Evolutionary conservation across 2,329 filamentous ascomycete species (phyloP).

Genomic region (Helminthosporium solani): DNA sequence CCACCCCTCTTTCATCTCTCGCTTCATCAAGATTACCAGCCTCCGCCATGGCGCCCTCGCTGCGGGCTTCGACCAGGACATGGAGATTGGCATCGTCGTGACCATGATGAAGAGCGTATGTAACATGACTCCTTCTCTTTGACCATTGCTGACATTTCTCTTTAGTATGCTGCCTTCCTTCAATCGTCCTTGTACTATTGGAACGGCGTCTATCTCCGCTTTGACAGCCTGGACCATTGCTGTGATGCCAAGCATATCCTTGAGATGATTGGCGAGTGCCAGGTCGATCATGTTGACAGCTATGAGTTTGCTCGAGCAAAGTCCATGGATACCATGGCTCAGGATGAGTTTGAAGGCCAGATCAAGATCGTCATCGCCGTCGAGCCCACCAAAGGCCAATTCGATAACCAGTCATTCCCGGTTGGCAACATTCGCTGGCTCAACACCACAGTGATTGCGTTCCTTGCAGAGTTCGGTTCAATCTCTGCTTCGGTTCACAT

Average conservation of each 20-base stretch:
- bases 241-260: slow-evolving; percentile 27
- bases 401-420: slow-evolving; percentile 14
- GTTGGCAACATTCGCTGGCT: slow-evolving; percentile 17
- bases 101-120: slow-evolving; percentile 34
- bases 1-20: slow-evolving; percentile 21
- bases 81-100: slow-evolving; percentile 25
- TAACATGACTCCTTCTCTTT: slow-evolving; percentile 3
- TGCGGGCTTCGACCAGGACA: slow-evolving; percentile 26
- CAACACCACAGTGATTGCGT: slow-evolving; percentile 13
- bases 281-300: slow-evolving; percentile 20
- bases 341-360: slow-evolving; percentile 38
- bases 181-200: slow-evolving; percentile 21
- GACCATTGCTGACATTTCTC: slow-evolving; percentile 17
- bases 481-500: slow-evolving; percentile 23
- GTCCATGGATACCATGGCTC: slow-evolving; percentile 21
- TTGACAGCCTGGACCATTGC: slow-evolving; percentile 44
- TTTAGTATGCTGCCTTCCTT: slow-evolving; percentile 30
- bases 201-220: slow-evolving; percentile 34
- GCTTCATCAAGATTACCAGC: slow-evolving; percentile 24
- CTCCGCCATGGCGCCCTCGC: slow-evolving; percentile 19
- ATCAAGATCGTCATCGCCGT: slow-evolving; percentile 23
- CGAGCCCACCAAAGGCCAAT: slow-evolving; percentile 14
- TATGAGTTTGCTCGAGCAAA: slow-evolving; percentile 29
- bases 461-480: slow-evolving; percentile 18
- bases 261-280: slow-evolving; percentile 20